Percentiles rank a stretch among this genome's conserved stretches.
Evolutionary conservation across 495 filamentous ascomycete genomes (phyloP).

Genomic region (Emericellopsis terricola): DNA sequence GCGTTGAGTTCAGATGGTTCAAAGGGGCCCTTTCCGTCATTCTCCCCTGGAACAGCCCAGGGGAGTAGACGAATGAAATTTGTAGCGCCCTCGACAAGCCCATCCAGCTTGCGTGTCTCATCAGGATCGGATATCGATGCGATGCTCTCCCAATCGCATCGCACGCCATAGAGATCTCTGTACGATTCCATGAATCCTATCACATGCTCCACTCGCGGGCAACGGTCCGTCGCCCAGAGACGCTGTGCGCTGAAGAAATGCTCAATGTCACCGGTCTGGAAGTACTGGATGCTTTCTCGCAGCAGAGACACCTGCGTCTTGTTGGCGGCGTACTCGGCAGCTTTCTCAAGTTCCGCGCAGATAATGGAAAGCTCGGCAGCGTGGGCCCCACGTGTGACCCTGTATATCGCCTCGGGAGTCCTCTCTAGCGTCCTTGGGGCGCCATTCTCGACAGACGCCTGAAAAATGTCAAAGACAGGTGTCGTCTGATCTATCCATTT

Average conservation of each 20-base stretch:
- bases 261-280: slow-evolving; percentile 45
- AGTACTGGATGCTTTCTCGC: slow-evolving; percentile 41
- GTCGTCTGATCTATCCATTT: neutral
- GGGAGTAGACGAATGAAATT: slow-evolving; percentile 51
- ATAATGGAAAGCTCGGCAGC: neutral
- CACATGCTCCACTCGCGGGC: neutral
- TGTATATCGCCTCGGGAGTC: neutral
- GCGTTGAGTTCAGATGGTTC: slow-evolving; percentile 57
- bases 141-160: neutral
- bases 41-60: slow-evolving; percentile 23
- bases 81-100: slow-evolving; percentile 44
- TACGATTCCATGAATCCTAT: neutral
- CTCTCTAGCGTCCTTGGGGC: neutral
- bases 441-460: neutral
- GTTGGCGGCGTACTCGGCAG: slow-evolving; percentile 9
- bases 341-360: slow-evolving; percentile 25
- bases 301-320: neutral
- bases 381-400: slow-evolving; percentile 1
- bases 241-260: slow-evolving; percentile 38
- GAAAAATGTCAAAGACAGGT: neutral
- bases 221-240: neutral
- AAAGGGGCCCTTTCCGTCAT: slow-evolving; percentile 19
- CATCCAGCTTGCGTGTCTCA: slow-evolving; percentile 48
- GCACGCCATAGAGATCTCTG: neutral
- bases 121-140: slow-evolving; percentile 42